Base-by-base conservation (phyloP, 352 stramenopile genomes). In the Thraustochytrium striatum region DNA sequence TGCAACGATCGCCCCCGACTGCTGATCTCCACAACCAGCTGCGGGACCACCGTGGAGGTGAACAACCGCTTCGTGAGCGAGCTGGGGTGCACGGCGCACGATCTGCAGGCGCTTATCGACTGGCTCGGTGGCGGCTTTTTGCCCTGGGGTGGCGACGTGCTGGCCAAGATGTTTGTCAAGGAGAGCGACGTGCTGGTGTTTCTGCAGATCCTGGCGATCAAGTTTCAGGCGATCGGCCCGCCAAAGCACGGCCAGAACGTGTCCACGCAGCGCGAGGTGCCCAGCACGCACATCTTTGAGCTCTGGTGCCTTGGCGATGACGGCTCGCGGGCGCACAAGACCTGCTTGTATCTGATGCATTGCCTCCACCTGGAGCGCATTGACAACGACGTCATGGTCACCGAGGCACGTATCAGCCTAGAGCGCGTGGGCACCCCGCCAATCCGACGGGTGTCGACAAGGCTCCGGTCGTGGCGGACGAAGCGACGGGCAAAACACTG, bases 71-170 rank as follows among this genome's bases (percentile, higher is more conserved):
- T 80, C 41, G 55, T 79, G 41, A 25, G 50, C 35, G 32, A 65
- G 8, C 79, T 80, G 30, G 70, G 70, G 1, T 44, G 57, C 13
- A 36, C n/a, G 2, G 57, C 35, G n/a, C 2, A 58, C 32, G 32
- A 72, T 9, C 50, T 80, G 9, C 16, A 53, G 2, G 58, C 79
- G 39, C 43, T 80, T 5, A 19, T 80, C 21, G 36, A 57, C 11
- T 80, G 70, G 70, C 58, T 35, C 19, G 70, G 32, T 19, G 70
- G 70, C 13, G 70, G 70, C n/a, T 80, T 80, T 30, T 38, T 80
- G 30, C 70, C 70, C 0, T 80, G 70, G 70, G 70, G 70, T 39
- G 70, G 55, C 41, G 70, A 80, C 41, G 79, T 80, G 9, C 47
- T 80, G 53, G 70, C 70, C 36, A 70, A 69, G 50, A 30, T 80